phyloP scores from a whole-genome alignment of 2,329 filamentous ascomycete genomes.

The Fusarium tuaranense region DNA sequence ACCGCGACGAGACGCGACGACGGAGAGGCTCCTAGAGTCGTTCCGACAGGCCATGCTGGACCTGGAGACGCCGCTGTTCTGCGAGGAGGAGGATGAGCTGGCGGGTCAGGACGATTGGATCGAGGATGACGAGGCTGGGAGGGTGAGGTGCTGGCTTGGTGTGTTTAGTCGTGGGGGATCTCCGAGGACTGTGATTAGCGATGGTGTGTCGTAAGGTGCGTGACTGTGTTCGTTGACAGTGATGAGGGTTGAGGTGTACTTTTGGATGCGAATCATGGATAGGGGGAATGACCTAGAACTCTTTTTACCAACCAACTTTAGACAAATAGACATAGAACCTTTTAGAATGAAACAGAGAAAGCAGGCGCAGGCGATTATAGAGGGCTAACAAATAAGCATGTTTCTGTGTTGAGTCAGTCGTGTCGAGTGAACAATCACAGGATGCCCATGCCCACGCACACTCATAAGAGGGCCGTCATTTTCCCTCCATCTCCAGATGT shows the following conservation, averaged over 20 bases:
- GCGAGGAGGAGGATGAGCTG: constrained; percentile 71
- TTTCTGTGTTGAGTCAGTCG: constrained; percentile 22
- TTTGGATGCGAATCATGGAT: not conserved
- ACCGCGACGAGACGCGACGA: constrained; percentile 79
- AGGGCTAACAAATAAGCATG: constrained; percentile 10
- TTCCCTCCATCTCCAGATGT: constrained; percentile 6
- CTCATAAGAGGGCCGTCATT: constrained; percentile 14
- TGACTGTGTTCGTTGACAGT: not conserved
- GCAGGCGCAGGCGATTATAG: not conserved
- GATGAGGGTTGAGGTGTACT: not conserved
- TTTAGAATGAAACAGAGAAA: constrained; percentile 2
- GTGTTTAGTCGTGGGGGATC: constrained; percentile 61
- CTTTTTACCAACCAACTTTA: not conserved
- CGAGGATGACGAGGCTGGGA: constrained; percentile 58
- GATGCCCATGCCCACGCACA: constrained; percentile 4
- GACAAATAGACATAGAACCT: constrained; percentile 20
- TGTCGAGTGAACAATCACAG: constrained; percentile 27
- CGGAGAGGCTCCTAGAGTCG: constrained; percentile 68
- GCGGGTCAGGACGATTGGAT: constrained; percentile 81
- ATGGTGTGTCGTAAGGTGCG: constrained; percentile 7
- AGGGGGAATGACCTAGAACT: constrained; percentile 2
- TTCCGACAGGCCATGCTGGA: constrained; percentile 72
- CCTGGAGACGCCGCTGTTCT: constrained; percentile 59
- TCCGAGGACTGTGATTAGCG: constrained; percentile 21
- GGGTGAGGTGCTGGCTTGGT: constrained; percentile 77